These are phyloP conservation scores for Claviceps purpurea DNA, from an alignment of 2,329 filamentous ascomycete species.

Conservation along the genomic window DNA sequence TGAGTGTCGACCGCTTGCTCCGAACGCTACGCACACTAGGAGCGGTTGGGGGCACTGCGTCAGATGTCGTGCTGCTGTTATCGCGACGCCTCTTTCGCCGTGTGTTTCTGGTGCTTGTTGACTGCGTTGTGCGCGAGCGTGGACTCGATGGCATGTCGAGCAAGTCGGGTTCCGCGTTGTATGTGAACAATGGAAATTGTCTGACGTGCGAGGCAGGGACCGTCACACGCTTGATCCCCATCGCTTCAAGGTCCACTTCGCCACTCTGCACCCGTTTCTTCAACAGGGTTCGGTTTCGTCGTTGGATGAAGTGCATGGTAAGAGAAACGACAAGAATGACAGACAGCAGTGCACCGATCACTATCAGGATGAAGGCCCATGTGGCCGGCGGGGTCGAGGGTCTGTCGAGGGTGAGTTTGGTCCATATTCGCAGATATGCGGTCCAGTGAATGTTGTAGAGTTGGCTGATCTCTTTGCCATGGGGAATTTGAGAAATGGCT, in stretches of 20 bases:
- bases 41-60: conserved; percentile 10
- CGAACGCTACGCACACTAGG: conserved; percentile 16
- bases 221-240: conserved; percentile 71
- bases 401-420: conserved; percentile 34
- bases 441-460: conserved; percentile 40
- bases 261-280: conserved; percentile 59
- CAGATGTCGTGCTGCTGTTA: conserved; percentile 16
- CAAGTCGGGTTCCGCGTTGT: conserved; percentile 42
- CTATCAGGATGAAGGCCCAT: conserved; percentile 66
- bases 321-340: conserved; percentile 56
- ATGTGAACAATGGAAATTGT: conserved; percentile 66
- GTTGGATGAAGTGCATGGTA: conserved; percentile 66
- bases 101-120: conserved; percentile 15
- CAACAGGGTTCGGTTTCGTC: conserved; percentile 52
- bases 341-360: conserved; percentile 56
- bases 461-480: conserved; percentile 40
- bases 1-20: conserved; percentile 25
- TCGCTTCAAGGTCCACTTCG: conserved; percentile 72
- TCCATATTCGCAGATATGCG: conserved; percentile 49
- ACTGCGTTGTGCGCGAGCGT: conserved; percentile 14
- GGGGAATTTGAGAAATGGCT: conserved; percentile 49
- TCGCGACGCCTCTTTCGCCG: conserved; percentile 18
- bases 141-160: conserved; percentile 21
- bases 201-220: conserved; percentile 61
- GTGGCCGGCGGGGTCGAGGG: conserved; percentile 49